These are phyloP conservation scores for Sporothrix pseudoabietina DNA, from an alignment of 2,329 filamentous ascomycete species.

Conservation along the genomic window DNA sequence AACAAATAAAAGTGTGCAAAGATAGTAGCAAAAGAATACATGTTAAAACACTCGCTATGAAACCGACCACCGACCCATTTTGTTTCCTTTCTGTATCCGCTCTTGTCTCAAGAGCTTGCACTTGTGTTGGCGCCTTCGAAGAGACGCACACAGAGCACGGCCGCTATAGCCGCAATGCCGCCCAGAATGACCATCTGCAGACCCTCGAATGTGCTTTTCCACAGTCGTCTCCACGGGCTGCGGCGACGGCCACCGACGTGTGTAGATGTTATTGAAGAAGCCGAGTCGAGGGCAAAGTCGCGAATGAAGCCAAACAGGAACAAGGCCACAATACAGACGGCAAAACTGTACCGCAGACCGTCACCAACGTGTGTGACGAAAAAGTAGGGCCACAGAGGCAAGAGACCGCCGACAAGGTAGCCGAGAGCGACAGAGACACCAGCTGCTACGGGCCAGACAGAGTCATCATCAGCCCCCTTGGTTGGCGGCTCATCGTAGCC, in stretches of 20 bases:
- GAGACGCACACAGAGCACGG: slow-evolving; percentile 40
- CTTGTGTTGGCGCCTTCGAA: slow-evolving; percentile 34
- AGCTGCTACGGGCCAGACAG: slow-evolving; percentile 35
- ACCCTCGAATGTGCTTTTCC: slow-evolving; percentile 38
- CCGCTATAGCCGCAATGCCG: slow-evolving; percentile 39
- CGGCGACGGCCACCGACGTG: slow-evolving; percentile 14
- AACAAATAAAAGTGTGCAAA: neutral
- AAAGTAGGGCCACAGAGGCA: slow-evolving; percentile 42
- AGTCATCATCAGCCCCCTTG: slow-evolving; percentile 23
- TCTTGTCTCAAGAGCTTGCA: neutral
- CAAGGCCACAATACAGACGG: slow-evolving; percentile 39
- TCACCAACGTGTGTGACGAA: slow-evolving; percentile 38
- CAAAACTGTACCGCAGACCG: slow-evolving; percentile 42
- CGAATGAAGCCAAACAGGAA: slow-evolving; percentile 41
- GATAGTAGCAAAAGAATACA: neutral
- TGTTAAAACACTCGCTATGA: neutral
- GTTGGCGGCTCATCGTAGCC: slow-evolving; percentile 23
- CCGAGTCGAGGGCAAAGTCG: slow-evolving; percentile 35
- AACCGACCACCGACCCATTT: neutral
- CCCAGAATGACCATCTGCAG: slow-evolving; percentile 41
- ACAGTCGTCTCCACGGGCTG: slow-evolving; percentile 36
- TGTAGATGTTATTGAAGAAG: neutral
- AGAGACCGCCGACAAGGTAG: slow-evolving; percentile 40
- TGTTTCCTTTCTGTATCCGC: neutral
- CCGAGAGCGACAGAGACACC: slow-evolving; percentile 40